These are phyloP conservation scores for Lycium ferocissimum DNA, from an alignment of 257 asterid genomes.

Conservation along the genomic window DNA sequence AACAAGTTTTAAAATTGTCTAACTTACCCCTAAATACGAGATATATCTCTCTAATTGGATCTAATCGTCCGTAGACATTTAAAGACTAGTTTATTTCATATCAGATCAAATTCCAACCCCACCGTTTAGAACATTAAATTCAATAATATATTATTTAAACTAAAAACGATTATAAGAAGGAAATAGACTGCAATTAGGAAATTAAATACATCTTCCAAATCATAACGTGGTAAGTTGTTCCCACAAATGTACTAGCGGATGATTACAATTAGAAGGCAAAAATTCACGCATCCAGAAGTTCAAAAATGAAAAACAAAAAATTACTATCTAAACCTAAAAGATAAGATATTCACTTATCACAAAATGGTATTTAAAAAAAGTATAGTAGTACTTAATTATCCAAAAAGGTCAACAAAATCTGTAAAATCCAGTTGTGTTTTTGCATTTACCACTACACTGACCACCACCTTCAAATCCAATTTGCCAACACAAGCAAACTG, in stretches of 20 bases:
- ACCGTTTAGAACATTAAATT: neutral
- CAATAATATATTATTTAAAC: neutral
- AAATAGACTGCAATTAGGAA: neutral
- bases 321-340: neutral
- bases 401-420: constrained; percentile 43
- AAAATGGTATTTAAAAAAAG: neutral
- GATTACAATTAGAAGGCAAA: constrained; percentile 20
- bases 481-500: constrained; percentile 67
- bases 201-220: neutral
- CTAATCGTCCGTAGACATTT: neutral
- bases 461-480: constrained; percentile 55
- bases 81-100: no score
- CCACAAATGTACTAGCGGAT: constrained; percentile 14
- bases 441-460: constrained; percentile 58
- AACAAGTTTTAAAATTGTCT: neutral
- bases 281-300: neutral
- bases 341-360: constrained; percentile 8
- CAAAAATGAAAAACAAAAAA: neutral
- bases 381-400: neutral
- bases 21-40: neutral
- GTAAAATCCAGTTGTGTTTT: constrained; percentile 47
- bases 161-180: neutral
- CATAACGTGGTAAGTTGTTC: neutral
- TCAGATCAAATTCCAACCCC: neutral
- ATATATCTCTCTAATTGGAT: neutral